Base-by-base conservation (phyloP, 108 stramenopile species). In the Nitzschia putrida region DNA sequence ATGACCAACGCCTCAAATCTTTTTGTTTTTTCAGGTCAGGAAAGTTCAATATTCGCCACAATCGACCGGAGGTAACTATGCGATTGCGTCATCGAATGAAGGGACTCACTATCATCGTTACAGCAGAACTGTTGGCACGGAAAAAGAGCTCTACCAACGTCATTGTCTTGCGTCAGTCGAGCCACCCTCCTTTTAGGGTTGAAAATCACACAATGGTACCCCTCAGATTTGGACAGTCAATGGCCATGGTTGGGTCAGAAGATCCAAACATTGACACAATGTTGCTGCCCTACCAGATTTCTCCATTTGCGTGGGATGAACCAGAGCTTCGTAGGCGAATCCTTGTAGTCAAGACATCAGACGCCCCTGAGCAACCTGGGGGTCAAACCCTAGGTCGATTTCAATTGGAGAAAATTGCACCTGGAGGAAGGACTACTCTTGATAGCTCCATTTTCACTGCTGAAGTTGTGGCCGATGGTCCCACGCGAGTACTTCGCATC, bases 281-380 rank as follows among this genome's bases (percentile, higher is more conserved):
- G 53, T 39, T 89, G 23, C 64, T 89, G 8, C 85, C 85, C 22
- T 89, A 86, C 61, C 85, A 89, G 61, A 71, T 69, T 45, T 77
- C 70, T 40, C 68, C 77, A 12, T 89, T 84, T 66, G 85, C 88
- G 13, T 89, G 88, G 88, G 85, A 89, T 50, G 76, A 84, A 49
- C 83, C 83, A 52, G 88, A 89, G 37, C 39, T 49, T 11, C 53
- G 52, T 21, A 24, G 73, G 24, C 50, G 77, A 58, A 66, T 69
- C 13, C 42, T 86, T 4, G 16, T 58, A 13, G 21, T 83, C 29
- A 75, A 72, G 34, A 37, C 68, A 8, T 66, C 75, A 42, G 76
- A 79, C 21, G 61, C 67, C 23, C 57, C 55, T 20, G 53, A 44
- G 20, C 41, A 34, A 14, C 70, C 51, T 57, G 23, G 56, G 13